These are phyloP conservation scores for Plasmodium adleri DNA, from an alignment of 169 alveolate species.

Conservation along the genomic window DNA sequence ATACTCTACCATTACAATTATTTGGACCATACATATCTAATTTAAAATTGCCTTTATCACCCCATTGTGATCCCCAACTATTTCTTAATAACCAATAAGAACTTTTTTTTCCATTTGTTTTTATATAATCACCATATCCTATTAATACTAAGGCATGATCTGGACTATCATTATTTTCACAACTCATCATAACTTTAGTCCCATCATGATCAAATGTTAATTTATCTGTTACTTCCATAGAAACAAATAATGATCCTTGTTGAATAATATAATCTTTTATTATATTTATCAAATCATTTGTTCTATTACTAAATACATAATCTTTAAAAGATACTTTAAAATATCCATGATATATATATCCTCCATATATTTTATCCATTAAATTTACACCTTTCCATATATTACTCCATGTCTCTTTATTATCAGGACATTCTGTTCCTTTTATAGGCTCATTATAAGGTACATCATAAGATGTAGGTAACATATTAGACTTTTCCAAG, in stretches of 20 bases:
- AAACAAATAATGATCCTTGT: slow-evolving; percentile 72
- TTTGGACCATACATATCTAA: slow-evolving; percentile 67
- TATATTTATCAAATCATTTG: slow-evolving; percentile 54
- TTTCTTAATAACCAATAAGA: slow-evolving; percentile 67
- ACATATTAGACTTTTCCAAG: background rate
- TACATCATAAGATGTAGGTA: slow-evolving; percentile 58
- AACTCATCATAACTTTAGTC: slow-evolving; percentile 61
- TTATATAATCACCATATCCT: slow-evolving; percentile 77
- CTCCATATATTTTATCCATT: slow-evolving; percentile 15
- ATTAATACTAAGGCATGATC: slow-evolving; percentile 78
- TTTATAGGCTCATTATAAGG: slow-evolving; percentile 57
- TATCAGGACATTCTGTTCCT: slow-evolving; percentile 46
- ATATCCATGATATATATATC: slow-evolving; percentile 44
- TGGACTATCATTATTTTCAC: slow-evolving; percentile 57
- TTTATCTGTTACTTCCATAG: slow-evolving; percentile 62
- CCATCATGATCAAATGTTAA: slow-evolving; percentile 80
- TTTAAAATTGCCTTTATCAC: slow-evolving; percentile 57
- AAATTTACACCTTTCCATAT: slow-evolving; percentile 43
- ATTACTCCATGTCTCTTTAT: slow-evolving; percentile 23
- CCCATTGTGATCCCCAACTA: slow-evolving; percentile 73
- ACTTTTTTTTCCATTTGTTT: slow-evolving; percentile 48
- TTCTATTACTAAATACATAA: slow-evolving; percentile 16
- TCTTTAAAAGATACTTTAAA: slow-evolving; percentile 51
- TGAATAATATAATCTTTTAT: slow-evolving; percentile 75
- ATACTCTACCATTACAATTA: slow-evolving; percentile 59